Evolutionary conservation across 495 filamentous ascomycete genomes (phyloP), one percentile per base, ranked within the genome.

Genomic region (Jackrogersella minutella): DNA sequence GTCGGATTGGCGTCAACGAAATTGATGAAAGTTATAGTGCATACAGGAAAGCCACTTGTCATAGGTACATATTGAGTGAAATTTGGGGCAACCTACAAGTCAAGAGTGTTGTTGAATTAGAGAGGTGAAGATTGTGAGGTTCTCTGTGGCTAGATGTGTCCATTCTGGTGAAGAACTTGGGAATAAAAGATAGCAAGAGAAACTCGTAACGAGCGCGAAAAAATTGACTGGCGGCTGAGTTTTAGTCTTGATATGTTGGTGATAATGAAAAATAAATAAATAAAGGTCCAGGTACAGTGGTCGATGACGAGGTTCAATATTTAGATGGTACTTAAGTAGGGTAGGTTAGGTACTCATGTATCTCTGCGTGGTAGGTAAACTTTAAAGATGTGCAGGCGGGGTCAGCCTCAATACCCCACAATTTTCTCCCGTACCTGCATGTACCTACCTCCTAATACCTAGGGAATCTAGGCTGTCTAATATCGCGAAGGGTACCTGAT

Each of bases 291-390:
- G 10, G 22, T 22, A 9, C 21, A 16, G 19, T 49, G 13, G 24
- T 49, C 44, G 44, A 49, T 49, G 44, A 49, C 44, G 44, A 49
- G 44, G 44, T 49, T 49, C 11, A n/a, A 17, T 49, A 31, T 49
- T 49, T 49, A 49, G 44, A n/a, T 49, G 49, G 49, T 52, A 50
- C 24, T 26, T 30, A 31, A 33, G n/a, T 49, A 16, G 4, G 31
- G 9, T 11, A 33, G 13, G 34, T 13, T 11, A 13, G 3, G n/a
- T 2, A 5, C 9, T 10, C 9, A 37, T 2, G 3, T 14, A 37
- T 2, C 13, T n/a, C n/a, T n/a, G n/a, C n/a, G n/a, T 22, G 17
- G 19, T 21, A 46, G 21, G 19, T 26, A 46, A 41, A 16, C 3
- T 5, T n/a, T 24, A 26, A 46, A 26, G 17, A 41, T 41, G 21